Conservation (phyloP, 2,329 filamentous ascomycete genomes). For the Byssothecium circinans region DNA sequence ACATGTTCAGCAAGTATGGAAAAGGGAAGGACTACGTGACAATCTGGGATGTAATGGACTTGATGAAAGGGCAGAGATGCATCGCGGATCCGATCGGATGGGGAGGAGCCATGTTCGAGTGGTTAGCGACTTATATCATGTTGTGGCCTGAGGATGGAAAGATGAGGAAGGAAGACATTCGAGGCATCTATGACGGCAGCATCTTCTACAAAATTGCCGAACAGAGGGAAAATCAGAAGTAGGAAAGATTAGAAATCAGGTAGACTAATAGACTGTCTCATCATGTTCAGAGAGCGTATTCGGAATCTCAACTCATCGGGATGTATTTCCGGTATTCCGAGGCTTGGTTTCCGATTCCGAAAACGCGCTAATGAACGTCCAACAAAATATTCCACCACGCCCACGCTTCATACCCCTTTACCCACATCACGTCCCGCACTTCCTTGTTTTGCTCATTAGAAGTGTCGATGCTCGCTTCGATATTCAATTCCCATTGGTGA, state of each 20-base stretch:
- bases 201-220: constrained; percentile 48
- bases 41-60: constrained; percentile 41
- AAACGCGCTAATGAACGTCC: not conserved
- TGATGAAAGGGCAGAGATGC: constrained; percentile 47
- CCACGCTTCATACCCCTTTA: not conserved
- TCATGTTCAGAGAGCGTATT: too few species aligned
- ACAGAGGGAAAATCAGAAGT: too few species aligned
- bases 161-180: constrained; percentile 60
- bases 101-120: constrained; percentile 51
- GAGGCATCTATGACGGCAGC: constrained; percentile 57
- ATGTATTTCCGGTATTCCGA: too few species aligned
- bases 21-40: constrained; percentile 45
- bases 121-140: constrained; percentile 56
- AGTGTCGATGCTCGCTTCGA: constrained; percentile 28
- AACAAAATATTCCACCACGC: constrained; percentile 3
- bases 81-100: constrained; percentile 50
- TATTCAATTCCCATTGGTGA: constrained; percentile 20
- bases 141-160: constrained; percentile 59
- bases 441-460: constrained; percentile 6
- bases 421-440: not conserved
- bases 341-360: not conserved
- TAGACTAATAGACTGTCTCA: too few species aligned
- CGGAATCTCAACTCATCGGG: too few species aligned
- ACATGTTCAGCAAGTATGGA: constrained; percentile 52
- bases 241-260: too few species aligned